These are phyloP conservation scores for Hebeloma cylindrosporum DNA, from an alignment of 768 basidiomycete genomes.

Conservation along the genomic window DNA sequence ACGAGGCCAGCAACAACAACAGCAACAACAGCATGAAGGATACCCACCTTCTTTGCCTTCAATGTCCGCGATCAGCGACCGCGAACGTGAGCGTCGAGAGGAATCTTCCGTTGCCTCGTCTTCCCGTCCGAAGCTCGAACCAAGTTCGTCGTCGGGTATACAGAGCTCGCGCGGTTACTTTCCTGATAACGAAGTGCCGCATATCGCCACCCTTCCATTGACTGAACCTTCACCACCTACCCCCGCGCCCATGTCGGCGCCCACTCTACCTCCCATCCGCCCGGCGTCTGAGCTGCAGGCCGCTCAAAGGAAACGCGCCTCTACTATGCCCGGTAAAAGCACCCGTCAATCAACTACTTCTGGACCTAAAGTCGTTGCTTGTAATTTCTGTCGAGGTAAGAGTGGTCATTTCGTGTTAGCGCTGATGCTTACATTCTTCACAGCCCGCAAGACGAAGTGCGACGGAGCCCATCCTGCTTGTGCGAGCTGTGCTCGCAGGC, in stretches of 20 bases:
- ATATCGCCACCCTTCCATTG: constrained; percentile 68
- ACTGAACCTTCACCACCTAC: constrained; percentile 57
- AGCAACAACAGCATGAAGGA: constrained; percentile 36
- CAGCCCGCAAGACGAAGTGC: constrained; percentile 87
- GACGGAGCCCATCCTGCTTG: constrained; percentile 86
- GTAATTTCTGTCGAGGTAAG: constrained; percentile 86
- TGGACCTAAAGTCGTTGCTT: constrained; percentile 85
- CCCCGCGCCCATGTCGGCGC: constrained; percentile 59
- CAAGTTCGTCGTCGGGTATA: constrained; percentile 5
- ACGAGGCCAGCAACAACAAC: constrained; percentile 19
- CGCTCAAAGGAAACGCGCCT: constrained; percentile 66
- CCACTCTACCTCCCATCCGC: constrained; percentile 61
- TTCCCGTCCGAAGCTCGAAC: constrained; percentile 34
- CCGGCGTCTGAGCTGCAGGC: constrained; percentile 68
- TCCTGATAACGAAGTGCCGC: constrained; percentile 65
- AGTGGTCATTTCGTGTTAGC: constrained; percentile 9
- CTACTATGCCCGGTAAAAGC: constrained; percentile 65
- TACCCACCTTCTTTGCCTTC: constrained; percentile 41
- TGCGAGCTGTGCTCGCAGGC: constrained; percentile 77
- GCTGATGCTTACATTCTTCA: constrained; percentile 7
- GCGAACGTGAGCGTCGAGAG: constrained; percentile 52
- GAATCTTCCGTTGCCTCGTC: constrained; percentile 32
- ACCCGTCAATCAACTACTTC: constrained; percentile 60
- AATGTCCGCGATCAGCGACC: constrained; percentile 37
- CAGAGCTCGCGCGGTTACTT: constrained; percentile 44